Evolutionary conservation across 805 yeast genomes (phyloP).

Genomic region (Wickerhamomyces chambardii): DNA sequence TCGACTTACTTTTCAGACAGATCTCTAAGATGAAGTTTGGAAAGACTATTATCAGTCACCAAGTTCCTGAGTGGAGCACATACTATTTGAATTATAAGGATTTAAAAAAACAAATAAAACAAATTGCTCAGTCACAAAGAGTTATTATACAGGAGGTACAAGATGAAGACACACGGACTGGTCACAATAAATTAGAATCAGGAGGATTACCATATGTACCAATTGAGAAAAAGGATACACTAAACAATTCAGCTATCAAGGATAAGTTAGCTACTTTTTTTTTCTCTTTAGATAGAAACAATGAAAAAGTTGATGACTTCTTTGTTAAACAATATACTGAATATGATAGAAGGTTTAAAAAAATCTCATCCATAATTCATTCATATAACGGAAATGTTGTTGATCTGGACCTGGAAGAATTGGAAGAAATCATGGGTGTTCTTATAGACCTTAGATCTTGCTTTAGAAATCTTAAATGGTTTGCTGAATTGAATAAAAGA

Average conservation of each 20-base stretch:
- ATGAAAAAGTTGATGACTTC: constrained; percentile 75
- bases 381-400: constrained; percentile 26
- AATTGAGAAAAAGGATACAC: constrained; percentile 18
- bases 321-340: constrained; percentile 67
- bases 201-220: constrained; percentile 5
- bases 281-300: constrained; percentile 68
- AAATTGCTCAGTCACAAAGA: constrained; percentile 37
- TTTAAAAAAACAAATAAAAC: constrained; percentile 72
- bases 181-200: constrained; percentile 2
- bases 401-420: constrained; percentile 38
- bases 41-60: constrained; percentile 70
- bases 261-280: constrained; percentile 57
- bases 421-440: constrained; percentile 56
- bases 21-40: constrained; percentile 60
- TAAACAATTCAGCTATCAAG: constrained; percentile 33
- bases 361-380: constrained; percentile 26
- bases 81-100: constrained; percentile 80
- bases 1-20: no score
- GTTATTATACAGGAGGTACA: constrained; percentile 17
- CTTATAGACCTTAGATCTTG: constrained; percentile 68
- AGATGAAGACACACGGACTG: constrained; percentile 9
- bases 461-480: constrained; percentile 85
- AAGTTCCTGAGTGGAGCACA: constrained; percentile 89
- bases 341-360: constrained; percentile 59
- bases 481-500: constrained; percentile 83